Percentiles rank a stretch among this genome's conserved stretches.
phyloP scores from a whole-genome alignment of 2,329 filamentous ascomycete genomes.

The Lojkania enalia region DNA sequence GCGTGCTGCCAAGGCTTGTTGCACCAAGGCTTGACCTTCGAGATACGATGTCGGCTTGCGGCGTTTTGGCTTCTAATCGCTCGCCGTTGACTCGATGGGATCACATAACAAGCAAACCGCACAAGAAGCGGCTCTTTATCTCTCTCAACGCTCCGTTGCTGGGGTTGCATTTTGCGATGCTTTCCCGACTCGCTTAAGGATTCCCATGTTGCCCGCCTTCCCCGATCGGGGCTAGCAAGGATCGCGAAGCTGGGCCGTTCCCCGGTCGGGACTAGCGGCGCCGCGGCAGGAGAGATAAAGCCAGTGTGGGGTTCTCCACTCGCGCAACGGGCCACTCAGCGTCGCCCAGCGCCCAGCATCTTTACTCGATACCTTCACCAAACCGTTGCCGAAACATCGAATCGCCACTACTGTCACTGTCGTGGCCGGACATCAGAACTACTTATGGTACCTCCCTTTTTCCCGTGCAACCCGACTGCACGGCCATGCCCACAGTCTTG shows the following conservation, averaged over 20 bases:
- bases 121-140: constrained; percentile 28
- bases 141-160: background rate
- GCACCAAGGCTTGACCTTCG: background rate
- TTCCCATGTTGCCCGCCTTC: background rate
- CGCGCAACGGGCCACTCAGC: background rate
- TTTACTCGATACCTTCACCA: background rate
- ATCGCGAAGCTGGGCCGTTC: background rate
- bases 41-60: constrained; percentile 16
- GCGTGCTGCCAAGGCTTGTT: constrained; percentile 2
- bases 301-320: background rate
- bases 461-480: background rate
- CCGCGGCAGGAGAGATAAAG: background rate
- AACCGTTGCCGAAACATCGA: no score
- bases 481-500: background rate
- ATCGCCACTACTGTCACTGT: background rate
- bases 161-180: constrained; percentile 1
- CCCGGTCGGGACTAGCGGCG: background rate
- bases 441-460: background rate
- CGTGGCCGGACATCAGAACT: background rate
- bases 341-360: background rate
- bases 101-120: constrained; percentile 23
- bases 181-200: constrained; percentile 3
- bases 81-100: constrained; percentile 38
- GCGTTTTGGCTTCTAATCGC: constrained; percentile 4
- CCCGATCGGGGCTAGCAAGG: background rate